Evolutionary conservation across 345 rosid genomes (phyloP), one percentile per base, ranked within the genome.

Genomic region (Brassica juncea): DNA sequence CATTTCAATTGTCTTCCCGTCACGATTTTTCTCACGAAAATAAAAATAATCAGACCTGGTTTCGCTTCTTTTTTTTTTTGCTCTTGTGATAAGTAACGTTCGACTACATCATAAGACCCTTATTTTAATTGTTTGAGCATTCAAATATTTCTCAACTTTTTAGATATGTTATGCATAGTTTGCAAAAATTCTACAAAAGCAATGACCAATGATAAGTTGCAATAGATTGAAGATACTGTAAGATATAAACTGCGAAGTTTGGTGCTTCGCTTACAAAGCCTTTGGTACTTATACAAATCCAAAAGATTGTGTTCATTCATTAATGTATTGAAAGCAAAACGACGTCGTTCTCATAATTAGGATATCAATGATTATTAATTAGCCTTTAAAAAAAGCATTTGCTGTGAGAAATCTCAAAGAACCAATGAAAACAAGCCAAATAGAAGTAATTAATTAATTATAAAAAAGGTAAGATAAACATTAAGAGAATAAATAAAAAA

Each of bases 351-450:
- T 8, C 11, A 0, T 62, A 25, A 49, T 70, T n/a, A 62, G 54
- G 69, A 23, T 15, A 77, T 49, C 57, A 49, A 58, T 42, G 21
- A 68, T 16, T 19, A 39, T 60, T 59, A 27, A 23, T 8, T 14
- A 70, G 9, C 39, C 1, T 60, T 39, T 21, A 42, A 44, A 23
- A 31, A 0, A 60, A 27, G 5, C 62, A 69, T n/a, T n/a, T 63
- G 65, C 63, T 49, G 61, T 39, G 4, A 42, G 32, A 39, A 70
- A 70, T 15, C 70, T 19, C 12, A 60, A 63, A 57, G 71, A 70
- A 54, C 70, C 71, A 77, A 77, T 64, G 44, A 54, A 64, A 70
- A 68, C 8, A 14, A 49, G 57, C 19, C 57, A 49, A 49, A 49
- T n/a, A 49, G 19, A n/a, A 49, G 57, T 49, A 68, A 5, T 32